Conservation (phyloP, 2,329 filamentous ascomycete species). For the Colletotrichum musicola region DNA sequence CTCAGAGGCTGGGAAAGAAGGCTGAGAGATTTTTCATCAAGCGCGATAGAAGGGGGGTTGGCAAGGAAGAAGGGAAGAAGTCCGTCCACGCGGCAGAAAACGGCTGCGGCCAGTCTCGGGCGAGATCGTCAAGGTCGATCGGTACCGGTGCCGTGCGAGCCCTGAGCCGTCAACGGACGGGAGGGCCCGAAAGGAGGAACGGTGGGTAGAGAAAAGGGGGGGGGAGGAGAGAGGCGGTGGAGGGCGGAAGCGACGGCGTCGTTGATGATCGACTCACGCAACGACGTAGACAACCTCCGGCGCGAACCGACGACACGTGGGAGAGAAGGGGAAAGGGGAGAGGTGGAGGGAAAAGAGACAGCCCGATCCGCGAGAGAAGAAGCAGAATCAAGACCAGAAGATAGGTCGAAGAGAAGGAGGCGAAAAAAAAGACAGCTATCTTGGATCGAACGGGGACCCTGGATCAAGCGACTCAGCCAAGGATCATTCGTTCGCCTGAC, state of each 20-base stretch:
- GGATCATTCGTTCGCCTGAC: slow-evolving; percentile 23
- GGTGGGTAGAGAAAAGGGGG: neutral
- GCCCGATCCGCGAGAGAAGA: neutral
- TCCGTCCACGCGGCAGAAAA: neutral
- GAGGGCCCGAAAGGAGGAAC: neutral
- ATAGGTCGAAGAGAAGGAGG: slow-evolving; percentile 17
- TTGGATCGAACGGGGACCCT: slow-evolving; percentile 21
- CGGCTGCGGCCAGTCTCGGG: neutral
- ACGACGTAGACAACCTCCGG: slow-evolving; percentile 1
- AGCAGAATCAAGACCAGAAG: neutral
- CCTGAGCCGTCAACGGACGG: neutral
- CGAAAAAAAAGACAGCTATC: slow-evolving; percentile 18
- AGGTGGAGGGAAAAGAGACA: slow-evolving; percentile 10
- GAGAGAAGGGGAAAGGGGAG: neutral
- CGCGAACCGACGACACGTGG: neutral
- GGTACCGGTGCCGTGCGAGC: neutral
- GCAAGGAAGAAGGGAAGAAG: neutral
- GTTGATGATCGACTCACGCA: neutral
- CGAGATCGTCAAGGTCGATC: too few relatives aligned
- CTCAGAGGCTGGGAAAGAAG: slow-evolving; percentile 4
- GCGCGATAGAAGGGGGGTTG: slow-evolving; percentile 6
- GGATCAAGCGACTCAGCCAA: slow-evolving; percentile 22
- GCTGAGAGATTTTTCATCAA: slow-evolving; percentile 26
- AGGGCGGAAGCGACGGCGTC: slow-evolving; percentile 1
- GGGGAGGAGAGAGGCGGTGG: neutral